Conservation (phyloP, 352 stramenopile genomes). For the Nothophytophthora sp. region DNA sequence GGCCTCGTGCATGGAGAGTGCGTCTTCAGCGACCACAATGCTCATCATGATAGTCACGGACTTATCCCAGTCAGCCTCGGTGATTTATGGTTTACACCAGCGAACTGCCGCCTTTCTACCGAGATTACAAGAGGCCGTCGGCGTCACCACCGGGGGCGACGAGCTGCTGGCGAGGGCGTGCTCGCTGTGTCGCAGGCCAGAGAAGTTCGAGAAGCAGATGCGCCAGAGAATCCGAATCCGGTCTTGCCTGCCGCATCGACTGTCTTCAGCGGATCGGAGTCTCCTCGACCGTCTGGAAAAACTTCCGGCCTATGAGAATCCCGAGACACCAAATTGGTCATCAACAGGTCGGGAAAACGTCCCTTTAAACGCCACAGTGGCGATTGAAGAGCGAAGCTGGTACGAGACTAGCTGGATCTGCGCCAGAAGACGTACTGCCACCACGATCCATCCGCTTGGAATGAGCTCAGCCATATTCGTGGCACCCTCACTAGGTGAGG, state of each 20-base stretch:
- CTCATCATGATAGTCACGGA: slow-evolving; percentile 10
- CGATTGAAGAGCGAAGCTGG: no score
- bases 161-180: neutral
- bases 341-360: neutral
- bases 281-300: neutral
- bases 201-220: neutral
- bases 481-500: neutral
- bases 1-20: slow-evolving; percentile 24
- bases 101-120: neutral
- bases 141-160: neutral
- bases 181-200: neutral
- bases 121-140: neutral
- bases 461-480: no score
- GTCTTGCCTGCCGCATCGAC: neutral
- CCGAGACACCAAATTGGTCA: neutral
- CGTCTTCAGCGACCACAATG: slow-evolving; percentile 17
- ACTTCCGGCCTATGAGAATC: neutral
- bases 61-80: neutral
- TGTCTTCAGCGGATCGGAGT: neutral
- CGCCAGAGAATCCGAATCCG: neutral
- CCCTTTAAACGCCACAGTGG: neutral
- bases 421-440: no score
- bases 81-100: neutral
- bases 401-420: no score
- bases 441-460: no score